These are phyloP conservation scores for Pythium aquatile DNA, from an alignment of 352 stramenopile genomes.

Conservation along the genomic window DNA sequence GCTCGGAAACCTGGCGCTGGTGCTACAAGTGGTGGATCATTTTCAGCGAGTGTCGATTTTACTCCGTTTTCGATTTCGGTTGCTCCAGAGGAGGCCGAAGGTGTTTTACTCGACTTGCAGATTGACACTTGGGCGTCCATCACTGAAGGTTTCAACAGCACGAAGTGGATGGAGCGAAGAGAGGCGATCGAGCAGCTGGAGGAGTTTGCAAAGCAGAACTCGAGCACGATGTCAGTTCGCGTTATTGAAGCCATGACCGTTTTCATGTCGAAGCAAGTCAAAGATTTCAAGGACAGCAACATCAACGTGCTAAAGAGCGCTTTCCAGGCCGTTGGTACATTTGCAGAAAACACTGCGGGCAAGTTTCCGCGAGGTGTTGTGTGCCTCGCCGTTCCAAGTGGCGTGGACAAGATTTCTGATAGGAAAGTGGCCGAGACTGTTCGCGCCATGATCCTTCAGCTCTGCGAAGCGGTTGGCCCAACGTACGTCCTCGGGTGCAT, in stretches of 20 bases:
- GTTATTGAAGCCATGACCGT: slow-evolving; percentile 77
- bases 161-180: slow-evolving; percentile 86
- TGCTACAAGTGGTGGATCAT: slow-evolving; percentile 2
- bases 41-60: slow-evolving; percentile 47
- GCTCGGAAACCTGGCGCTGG: slow-evolving; percentile 20
- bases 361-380: slow-evolving; percentile 80
- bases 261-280: slow-evolving; percentile 73
- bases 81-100: slow-evolving; percentile 64
- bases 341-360: slow-evolving; percentile 51
- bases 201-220: slow-evolving; percentile 50
- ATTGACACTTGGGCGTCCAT: slow-evolving; percentile 61
- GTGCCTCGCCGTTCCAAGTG: slow-evolving; percentile 59
- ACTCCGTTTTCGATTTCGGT: slow-evolving; percentile 62
- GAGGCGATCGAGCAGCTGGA: slow-evolving; percentile 69
- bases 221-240: slow-evolving; percentile 48
- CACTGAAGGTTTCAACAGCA: slow-evolving; percentile 56
- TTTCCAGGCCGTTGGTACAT: slow-evolving; percentile 76
- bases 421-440: slow-evolving; percentile 73
- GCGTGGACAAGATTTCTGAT: slow-evolving; percentile 83
- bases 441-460: slow-evolving; percentile 65
- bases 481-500: slow-evolving; percentile 77
- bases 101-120: slow-evolving; percentile 50
- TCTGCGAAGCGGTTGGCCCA: slow-evolving; percentile 74
- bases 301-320: slow-evolving; percentile 86
- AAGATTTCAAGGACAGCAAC: slow-evolving; percentile 89